Evolutionary conservation across 2,329 filamentous ascomycete species (phyloP), one percentile per base, ranked within the genome.

Genomic region (Penicillium brasilianum): DNA sequence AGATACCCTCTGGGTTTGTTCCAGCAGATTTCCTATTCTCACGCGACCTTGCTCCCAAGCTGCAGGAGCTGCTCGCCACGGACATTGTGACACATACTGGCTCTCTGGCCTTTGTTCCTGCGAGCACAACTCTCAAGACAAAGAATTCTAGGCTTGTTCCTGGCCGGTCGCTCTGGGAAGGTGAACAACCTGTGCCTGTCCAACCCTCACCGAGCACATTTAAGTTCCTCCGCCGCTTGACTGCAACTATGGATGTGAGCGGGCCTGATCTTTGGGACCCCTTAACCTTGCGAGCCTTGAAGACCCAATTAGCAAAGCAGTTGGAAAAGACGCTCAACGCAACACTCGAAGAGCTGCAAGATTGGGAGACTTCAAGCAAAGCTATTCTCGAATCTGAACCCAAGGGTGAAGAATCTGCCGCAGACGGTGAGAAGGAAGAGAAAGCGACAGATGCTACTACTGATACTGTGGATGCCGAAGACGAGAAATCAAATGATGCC

Each of bases 251-350:
- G 92, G 84, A 84, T 3, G 80, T 83, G 13, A 80, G 85, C 3
- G 93, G 93, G 0, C 81, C 85, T 49, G 94, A 97, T 73, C 76
- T 97, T 2, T 98, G 93, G 93, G 93, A 89, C 56, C 83, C 86
- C 2, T 81, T 82, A 2, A 90, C 91, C 0, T 85, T 93, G 1
- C 69, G 69, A 0, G 79, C 81, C 0, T 71, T 96, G 64, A 95
- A 92, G 76, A 72, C 70, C n/a, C 74, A 81, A 49, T 71, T 92
- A 6, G 74, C 80, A 6, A 75, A 77, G 44, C 77, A 83, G 52
- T 72, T 94, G 1, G 77, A 69, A 3, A 39, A 52, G 18, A 53
- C 59, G 30, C 57, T 76, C 28, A 50, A 46, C 0, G 66, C 70
- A 4, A 63, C 63, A 7, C 46, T 77, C 5, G 61, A 73, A 50